Evolutionary conservation across 306 rosid genomes (phyloP).

Genomic region (Acmispon strigosus): DNA sequence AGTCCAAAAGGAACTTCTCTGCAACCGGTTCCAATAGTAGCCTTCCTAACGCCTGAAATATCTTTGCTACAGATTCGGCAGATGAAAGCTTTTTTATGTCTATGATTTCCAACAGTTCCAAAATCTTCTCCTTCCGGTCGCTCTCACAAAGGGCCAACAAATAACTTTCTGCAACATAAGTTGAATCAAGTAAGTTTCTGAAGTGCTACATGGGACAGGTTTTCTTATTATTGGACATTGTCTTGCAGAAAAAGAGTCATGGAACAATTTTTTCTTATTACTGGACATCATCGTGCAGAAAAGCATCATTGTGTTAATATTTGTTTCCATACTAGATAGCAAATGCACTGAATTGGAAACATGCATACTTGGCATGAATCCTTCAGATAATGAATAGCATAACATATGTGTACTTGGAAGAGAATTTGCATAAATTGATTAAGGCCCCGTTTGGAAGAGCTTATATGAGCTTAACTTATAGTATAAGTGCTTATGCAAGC

Average conservation of each 20-base stretch:
- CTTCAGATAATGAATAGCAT: constrained; percentile 7
- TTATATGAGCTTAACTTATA: no score
- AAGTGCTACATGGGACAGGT: constrained; percentile 17
- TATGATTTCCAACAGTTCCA: constrained; percentile 49
- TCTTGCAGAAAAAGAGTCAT: background rate
- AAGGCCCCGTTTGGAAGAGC: no score
- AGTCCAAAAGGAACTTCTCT: constrained; percentile 55
- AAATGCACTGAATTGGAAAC: constrained; percentile 15
- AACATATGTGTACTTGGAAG: background rate
- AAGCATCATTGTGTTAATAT: background rate
- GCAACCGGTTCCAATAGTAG: constrained; percentile 47
- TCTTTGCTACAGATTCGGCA: constrained; percentile 21
- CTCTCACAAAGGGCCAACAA: constrained; percentile 80
- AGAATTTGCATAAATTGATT: background rate
- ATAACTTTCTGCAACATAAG: constrained; percentile 60
- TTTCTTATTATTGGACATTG: background rate
- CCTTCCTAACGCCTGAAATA: constrained; percentile 74
- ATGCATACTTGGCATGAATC: constrained; percentile 13
- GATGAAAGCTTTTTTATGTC: constrained; percentile 53
- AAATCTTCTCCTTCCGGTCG: constrained; percentile 51
- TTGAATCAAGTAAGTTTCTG: constrained; percentile 14
- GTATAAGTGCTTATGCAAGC: no score
- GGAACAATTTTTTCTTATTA: no score
- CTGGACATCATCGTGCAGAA: background rate
- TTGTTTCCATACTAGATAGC: background rate